Conservation (phyloP, 2,329 filamentous ascomycete species). For the Metarhizium brunneum region DNA sequence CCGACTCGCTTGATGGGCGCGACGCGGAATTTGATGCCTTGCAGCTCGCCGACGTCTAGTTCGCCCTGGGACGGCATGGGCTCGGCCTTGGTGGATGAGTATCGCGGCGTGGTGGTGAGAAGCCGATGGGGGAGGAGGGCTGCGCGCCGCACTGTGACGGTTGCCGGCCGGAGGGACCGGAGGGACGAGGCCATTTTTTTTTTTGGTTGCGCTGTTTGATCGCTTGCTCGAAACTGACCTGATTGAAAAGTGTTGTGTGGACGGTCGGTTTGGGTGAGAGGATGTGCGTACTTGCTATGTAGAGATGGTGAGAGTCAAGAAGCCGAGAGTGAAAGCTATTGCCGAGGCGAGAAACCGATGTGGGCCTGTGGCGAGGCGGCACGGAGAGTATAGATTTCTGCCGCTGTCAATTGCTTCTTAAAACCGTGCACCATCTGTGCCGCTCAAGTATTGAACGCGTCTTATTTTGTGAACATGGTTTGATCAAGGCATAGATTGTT, state of each 20-base stretch:
- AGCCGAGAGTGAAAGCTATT: neutral
- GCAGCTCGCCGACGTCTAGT: slow-evolving; percentile 75
- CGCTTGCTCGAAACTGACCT: neutral
- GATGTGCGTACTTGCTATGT: neutral
- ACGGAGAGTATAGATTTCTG: neutral
- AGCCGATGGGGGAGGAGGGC: neutral
- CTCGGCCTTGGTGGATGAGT: neutral
- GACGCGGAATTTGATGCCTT: slow-evolving; percentile 77
- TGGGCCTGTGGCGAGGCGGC: neutral
- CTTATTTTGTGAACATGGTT: neutral
- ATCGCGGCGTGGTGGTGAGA: slow-evolving; percentile 1
- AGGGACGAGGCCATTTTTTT: slow-evolving; percentile 9
- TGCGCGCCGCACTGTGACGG: neutral
- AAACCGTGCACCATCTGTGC: too few species aligned
- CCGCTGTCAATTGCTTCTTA: too few species aligned
- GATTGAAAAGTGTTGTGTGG: neutral
- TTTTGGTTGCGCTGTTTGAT: neutral
- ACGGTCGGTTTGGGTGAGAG: neutral
- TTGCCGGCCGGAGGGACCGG: slow-evolving; percentile 8
- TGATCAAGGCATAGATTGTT: neutral
- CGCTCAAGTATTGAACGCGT: neutral
- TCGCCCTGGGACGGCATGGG: slow-evolving; percentile 35
- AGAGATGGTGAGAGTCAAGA: neutral
- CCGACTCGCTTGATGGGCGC: slow-evolving; percentile 80
- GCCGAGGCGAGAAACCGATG: neutral